Evolutionary conservation across 768 basidiomycete genomes (phyloP), one percentile per base, ranked within the genome.

Genomic region (Panaeolus papilionaceus): DNA sequence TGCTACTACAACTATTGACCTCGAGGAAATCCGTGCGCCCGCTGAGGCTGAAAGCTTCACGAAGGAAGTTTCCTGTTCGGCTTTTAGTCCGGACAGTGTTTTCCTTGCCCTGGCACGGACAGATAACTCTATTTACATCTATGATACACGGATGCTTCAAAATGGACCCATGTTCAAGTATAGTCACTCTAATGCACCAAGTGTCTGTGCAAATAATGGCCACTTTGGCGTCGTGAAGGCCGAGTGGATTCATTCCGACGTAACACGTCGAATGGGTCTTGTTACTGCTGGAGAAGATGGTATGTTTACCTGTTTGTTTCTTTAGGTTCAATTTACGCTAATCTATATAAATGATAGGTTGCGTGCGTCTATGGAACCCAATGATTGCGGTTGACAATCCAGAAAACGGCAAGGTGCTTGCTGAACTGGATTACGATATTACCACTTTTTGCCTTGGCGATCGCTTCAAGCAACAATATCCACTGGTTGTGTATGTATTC

Each of bases 331-430:
- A 18, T n/a, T 20, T 11, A 33, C 26, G 44, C 18, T 16, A 2
- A 1, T 38, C 33, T 23, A 14, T 12, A 23, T 37, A 51, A 47
- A 72, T 33, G 33, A 33, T 33, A 92, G 91, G 91, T n/a, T 90
- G 89, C 72, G 84, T 93, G 10, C 82, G 90, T 33, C 70, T 91
- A 40, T 93, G 91, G 91, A 85, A 92, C 71, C 84, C 88, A 6
- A 76, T 79, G 28, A 73, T 77, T n/a, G 80, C 86, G 1, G 70
- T 70, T 1, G 72, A 75, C 7, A 77, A 81, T 63, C 72, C 75
- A 2, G 66, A 70, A 3, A 87, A 89, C 74, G 89, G 87, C 16
- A 75, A 61, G 2, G 73, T 86, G 9, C 70, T 92, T 14, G 89
- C 85, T 4, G 81, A 86, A 69, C 82, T 83, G 5, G 79, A 83